Conservation (phyloP, 78 protist genomes). For the Blattamonas nauphoetae region DNA sequence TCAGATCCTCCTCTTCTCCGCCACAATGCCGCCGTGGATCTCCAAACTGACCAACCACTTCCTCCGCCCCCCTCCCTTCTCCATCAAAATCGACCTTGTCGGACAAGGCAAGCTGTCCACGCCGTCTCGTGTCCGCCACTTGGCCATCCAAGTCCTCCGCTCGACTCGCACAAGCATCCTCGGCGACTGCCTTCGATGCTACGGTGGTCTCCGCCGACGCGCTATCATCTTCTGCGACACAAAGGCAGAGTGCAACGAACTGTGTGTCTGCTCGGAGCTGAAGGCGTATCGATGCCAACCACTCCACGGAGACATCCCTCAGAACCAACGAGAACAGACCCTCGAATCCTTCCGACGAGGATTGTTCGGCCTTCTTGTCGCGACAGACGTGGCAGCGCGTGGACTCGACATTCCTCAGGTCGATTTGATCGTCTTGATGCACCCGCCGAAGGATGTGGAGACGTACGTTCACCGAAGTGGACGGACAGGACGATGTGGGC, state of each 20-base stretch:
- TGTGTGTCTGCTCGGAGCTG: slow-evolving; percentile 10
- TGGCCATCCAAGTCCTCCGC: neutral
- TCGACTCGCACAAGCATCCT: neutral
- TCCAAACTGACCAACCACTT: neutral
- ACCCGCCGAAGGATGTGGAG: slow-evolving; percentile 10
- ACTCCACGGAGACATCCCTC: slow-evolving; percentile 35
- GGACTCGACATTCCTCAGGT: slow-evolving; percentile 4
- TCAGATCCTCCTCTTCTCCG: slow-evolving; percentile 55
- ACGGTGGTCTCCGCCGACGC: neutral
- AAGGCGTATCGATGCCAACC: slow-evolving; percentile 1
- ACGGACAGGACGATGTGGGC: slow-evolving; percentile 44
- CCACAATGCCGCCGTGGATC: slow-evolving; percentile 51
- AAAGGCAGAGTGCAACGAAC: slow-evolving; percentile 38
- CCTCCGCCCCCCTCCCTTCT: neutral
- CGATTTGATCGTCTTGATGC: neutral
- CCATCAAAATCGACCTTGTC: neutral
- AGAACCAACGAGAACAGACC: slow-evolving; percentile 26
- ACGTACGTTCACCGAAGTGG: slow-evolving; percentile 47
- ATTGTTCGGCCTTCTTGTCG: slow-evolving; percentile 18
- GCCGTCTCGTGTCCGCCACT: neutral
- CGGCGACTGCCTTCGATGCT: neutral
- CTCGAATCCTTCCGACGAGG: slow-evolving; percentile 37
- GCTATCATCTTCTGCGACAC: slow-evolving; percentile 40
- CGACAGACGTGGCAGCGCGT: slow-evolving; percentile 17
- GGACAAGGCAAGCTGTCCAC: neutral